These are phyloP conservation scores for Mycena venus DNA, from an alignment of 768 basidiomycete genomes.

Conservation along the genomic window DNA sequence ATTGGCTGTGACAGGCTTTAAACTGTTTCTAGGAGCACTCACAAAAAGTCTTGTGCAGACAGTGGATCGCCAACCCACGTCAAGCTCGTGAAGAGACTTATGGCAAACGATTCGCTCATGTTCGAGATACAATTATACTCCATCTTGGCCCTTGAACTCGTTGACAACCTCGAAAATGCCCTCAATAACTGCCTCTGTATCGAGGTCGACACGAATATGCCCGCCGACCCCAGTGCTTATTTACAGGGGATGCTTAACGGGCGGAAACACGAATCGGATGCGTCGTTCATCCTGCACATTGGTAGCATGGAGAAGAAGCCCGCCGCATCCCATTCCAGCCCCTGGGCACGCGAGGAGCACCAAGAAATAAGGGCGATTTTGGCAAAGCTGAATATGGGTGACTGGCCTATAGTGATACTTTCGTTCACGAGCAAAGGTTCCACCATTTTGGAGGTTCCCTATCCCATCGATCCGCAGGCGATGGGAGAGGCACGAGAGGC, in stretches of 20 bases:
- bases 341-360: neutral
- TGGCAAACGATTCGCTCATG: neutral
- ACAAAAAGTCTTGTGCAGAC: neutral
- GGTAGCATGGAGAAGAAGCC: neutral
- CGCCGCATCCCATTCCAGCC: neutral
- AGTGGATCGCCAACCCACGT: neutral
- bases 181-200: neutral
- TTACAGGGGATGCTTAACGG: neutral
- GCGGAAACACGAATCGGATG: no score
- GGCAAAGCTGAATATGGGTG: neutral
- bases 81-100: neutral
- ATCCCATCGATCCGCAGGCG: neutral
- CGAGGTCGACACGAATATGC: neutral
- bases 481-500: neutral
- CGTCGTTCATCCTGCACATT: neutral
- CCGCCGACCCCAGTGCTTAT: neutral
- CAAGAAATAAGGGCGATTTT: neutral
- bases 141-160: neutral
- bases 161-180: neutral
- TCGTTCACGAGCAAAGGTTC: neutral
- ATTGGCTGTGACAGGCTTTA: neutral
- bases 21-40: neutral
- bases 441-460: neutral
- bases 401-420: neutral
- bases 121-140: neutral